phyloP scores from a whole-genome alignment of 2,329 filamentous ascomycete genomes.

The Colletotrichum chlorophyti region DNA sequence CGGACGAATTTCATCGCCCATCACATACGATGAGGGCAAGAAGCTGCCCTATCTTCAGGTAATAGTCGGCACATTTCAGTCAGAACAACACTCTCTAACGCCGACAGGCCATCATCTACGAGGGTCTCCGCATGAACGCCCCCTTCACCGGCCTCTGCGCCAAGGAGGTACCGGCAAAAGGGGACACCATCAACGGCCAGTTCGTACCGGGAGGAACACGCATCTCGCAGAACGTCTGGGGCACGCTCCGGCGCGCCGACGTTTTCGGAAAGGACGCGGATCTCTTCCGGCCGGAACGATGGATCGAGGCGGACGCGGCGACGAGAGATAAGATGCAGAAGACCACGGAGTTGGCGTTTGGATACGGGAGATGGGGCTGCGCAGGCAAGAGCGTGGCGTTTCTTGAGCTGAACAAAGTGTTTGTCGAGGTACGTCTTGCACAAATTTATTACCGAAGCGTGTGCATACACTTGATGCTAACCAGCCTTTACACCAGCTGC shows the following conservation, averaged over 20 bases:
- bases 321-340: slow-evolving; percentile 29
- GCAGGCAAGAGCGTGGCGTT: slow-evolving; percentile 47
- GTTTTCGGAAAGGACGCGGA: slow-evolving; percentile 47
- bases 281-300: slow-evolving; percentile 55
- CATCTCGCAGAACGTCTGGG: slow-evolving; percentile 45
- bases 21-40: slow-evolving; percentile 36
- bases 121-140: slow-evolving; percentile 48
- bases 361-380: slow-evolving; percentile 39
- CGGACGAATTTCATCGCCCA: slow-evolving; percentile 35
- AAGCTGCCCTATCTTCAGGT: slow-evolving; percentile 50
- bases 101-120: slow-evolving; percentile 51
- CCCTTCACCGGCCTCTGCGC: slow-evolving; percentile 37
- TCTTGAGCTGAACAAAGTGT: slow-evolving; percentile 50
- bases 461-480: no score
- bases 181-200: slow-evolving; percentile 35
- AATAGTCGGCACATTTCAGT: slow-evolving; percentile 37
- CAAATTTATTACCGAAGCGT: background rate
- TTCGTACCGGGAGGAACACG: slow-evolving; percentile 39
- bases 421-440: slow-evolving; percentile 45
- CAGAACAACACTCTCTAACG: slow-evolving; percentile 30
- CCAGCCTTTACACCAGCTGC: no score
- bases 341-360: slow-evolving; percentile 44
- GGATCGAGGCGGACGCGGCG: slow-evolving; percentile 45
- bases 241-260: slow-evolving; percentile 43
- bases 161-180: slow-evolving; percentile 36